Evolutionary conservation across 2,329 filamentous ascomycete species (phyloP).

Genomic region (Colletotrichum abscissum): DNA sequence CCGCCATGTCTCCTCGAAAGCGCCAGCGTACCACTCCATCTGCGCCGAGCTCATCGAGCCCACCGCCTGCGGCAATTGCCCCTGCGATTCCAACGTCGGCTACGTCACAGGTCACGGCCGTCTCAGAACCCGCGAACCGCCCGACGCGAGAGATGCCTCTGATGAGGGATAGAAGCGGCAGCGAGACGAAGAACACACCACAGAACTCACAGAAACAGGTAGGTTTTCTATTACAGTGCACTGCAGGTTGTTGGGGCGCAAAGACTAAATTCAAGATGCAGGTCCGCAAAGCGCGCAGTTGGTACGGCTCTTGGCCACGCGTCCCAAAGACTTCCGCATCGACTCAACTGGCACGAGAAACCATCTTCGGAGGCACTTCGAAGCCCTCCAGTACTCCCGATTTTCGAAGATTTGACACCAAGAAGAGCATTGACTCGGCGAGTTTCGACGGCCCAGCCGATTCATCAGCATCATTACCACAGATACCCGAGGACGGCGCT

Average conservation of each 20-base stretch:
- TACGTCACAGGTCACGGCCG: conserved; percentile 38
- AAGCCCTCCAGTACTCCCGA: conserved; percentile 59
- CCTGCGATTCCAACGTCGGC: conserved; percentile 33
- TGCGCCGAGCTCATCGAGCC: conserved; percentile 37
- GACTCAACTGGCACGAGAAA: conserved; percentile 70
- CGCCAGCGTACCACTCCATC: conserved; percentile 50
- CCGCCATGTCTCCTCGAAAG: conserved; percentile 55
- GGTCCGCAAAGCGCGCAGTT: conserved; percentile 66
- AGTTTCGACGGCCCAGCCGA: conserved; percentile 45
- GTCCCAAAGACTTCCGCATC: conserved; percentile 67
- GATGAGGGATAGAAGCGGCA: conserved; percentile 31
- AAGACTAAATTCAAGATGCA: conserved; percentile 40
- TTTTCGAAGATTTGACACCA: conserved; percentile 62
- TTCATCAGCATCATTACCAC: conserved; percentile 44
- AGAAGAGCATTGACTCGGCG: conserved; percentile 47
- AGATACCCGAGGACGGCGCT: conserved; percentile 42
- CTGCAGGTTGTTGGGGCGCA: not conserved
- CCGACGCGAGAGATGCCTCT: conserved; percentile 27
- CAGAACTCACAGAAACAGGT: conserved; percentile 35
- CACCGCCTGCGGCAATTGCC: conserved; percentile 31
- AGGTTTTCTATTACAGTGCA: not conserved
- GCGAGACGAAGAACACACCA: conserved; percentile 25
- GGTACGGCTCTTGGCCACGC: conserved; percentile 73
- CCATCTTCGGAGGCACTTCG: conserved; percentile 67
- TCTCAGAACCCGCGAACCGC: conserved; percentile 29